phyloP scores from a whole-genome alignment of 139 green algal genomes.

The Desmodesmus armatus region DNA sequence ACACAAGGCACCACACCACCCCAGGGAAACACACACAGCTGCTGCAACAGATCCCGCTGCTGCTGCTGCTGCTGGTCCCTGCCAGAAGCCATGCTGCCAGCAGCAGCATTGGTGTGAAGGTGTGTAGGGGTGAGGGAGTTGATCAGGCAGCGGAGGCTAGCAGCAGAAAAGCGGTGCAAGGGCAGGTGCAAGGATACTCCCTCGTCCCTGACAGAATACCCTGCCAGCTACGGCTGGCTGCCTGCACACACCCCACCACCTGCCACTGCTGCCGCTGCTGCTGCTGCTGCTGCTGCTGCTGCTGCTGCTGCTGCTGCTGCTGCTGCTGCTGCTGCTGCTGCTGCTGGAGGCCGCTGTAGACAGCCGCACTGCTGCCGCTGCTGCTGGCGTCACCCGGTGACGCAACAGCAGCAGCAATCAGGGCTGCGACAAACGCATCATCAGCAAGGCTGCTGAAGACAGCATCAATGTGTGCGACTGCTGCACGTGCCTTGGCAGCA shows the following conservation, averaged over 20 bases:
- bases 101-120: too few relatives aligned
- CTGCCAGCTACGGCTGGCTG: too few relatives aligned
- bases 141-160: too few relatives aligned
- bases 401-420: neutral
- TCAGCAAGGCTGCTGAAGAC: neutral
- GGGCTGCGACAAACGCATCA: neutral
- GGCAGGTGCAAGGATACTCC: conserved; percentile 54
- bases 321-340: conserved; percentile 8
- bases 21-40: conserved; percentile 20
- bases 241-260: too few relatives aligned
- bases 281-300: conserved; percentile 37
- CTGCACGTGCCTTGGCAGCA: neutral
- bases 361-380: neutral
- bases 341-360: neutral
- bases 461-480: neutral
- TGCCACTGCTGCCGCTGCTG: conserved; percentile 20
- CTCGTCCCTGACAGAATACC: too few relatives aligned
- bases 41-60: conserved; percentile 1
- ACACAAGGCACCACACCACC: neutral
- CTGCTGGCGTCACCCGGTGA: neutral
- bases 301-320: neutral
- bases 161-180: conserved; percentile 46
- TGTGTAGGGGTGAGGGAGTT: too few relatives aligned
- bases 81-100: neutral
- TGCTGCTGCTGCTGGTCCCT: conserved; percentile 20